Evolutionary conservation across 345 rosid genomes (phyloP).

Genomic region (Citrus glauca): DNA sequence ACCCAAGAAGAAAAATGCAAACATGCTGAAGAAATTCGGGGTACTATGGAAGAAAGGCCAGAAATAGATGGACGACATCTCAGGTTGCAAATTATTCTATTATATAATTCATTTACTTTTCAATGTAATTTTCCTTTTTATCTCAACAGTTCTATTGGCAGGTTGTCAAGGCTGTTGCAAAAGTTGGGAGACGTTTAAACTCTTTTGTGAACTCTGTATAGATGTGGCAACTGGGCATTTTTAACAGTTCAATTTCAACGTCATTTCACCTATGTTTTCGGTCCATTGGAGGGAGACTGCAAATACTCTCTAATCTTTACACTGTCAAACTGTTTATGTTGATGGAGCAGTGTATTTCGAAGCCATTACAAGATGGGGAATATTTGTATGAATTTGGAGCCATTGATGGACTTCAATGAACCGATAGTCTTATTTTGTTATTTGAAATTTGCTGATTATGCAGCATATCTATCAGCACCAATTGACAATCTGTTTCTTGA

Average conservation of each 20-base stretch:
- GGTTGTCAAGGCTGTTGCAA: neutral
- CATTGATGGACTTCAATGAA: neutral
- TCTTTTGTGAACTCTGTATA: neutral
- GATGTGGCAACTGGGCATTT: conserved; percentile 3
- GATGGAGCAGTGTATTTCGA: neutral
- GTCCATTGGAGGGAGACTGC: neutral
- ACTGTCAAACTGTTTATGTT: neutral
- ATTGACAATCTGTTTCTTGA: neutral
- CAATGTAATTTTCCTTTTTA: neutral
- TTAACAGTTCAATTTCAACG: conserved; percentile 6
- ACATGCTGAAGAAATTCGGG: conserved; percentile 87
- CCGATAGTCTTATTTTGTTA: neutral
- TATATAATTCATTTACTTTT: neutral
- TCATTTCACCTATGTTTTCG: neutral
- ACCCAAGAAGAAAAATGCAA: conserved; percentile 84
- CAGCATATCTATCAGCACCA: neutral
- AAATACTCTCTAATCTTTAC: neutral
- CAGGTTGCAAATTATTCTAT: neutral
- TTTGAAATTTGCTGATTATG: neutral
- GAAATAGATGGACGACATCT: conserved; percentile 26
- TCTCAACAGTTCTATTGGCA: neutral
- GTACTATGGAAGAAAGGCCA: conserved; percentile 91
- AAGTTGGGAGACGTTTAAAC: neutral
- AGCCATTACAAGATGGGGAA: neutral
- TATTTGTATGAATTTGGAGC: neutral